Evolutionary conservation across 257 asterid genomes (phyloP).

Genomic region (Jacaranda mimosifolia): DNA sequence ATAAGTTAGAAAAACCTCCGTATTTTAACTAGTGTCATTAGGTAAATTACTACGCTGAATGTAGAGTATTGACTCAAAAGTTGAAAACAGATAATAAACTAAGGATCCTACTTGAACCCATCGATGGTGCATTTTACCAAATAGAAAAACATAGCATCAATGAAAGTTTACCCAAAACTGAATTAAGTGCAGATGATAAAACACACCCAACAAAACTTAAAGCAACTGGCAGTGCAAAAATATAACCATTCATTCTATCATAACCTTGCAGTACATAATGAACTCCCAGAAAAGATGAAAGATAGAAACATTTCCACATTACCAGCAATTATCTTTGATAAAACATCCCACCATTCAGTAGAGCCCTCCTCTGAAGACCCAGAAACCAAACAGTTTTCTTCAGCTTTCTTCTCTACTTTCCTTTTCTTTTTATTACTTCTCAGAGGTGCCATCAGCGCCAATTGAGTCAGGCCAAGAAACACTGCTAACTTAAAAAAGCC

Average conservation of each 20-base stretch:
- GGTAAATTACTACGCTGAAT: conserved; percentile 7
- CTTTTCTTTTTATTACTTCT: conserved; percentile 74
- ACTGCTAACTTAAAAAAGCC: conserved; percentile 27
- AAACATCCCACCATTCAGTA: conserved; percentile 71
- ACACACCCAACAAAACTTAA: conserved; percentile 15
- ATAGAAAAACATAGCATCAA: conserved; percentile 18
- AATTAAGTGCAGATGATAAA: conserved; percentile 18
- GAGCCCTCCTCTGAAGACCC: conserved; percentile 69
- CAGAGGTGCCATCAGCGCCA: conserved; percentile 67
- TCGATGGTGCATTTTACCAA: conserved; percentile 24
- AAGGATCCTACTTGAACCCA: conserved; percentile 32
- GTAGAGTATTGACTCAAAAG: background rate
- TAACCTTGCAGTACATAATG: conserved; percentile 31
- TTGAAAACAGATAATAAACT: conserved; percentile 5
- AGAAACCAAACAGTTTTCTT: conserved; percentile 51
- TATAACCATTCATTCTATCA: conserved; percentile 5
- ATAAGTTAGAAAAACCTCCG: background rate
- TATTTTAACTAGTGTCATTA: background rate
- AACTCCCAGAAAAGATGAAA: conserved; percentile 30
- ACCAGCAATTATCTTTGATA: conserved; percentile 69
- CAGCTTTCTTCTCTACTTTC: conserved; percentile 65
- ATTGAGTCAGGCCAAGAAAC: conserved; percentile 44
- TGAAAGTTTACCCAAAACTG: conserved; percentile 30
- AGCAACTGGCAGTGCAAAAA: conserved; percentile 17
- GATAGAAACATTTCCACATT: conserved; percentile 12